Evolutionary conservation across 2,329 filamentous ascomycete species (phyloP).

Genomic region (Aspergillus carbonarius): DNA sequence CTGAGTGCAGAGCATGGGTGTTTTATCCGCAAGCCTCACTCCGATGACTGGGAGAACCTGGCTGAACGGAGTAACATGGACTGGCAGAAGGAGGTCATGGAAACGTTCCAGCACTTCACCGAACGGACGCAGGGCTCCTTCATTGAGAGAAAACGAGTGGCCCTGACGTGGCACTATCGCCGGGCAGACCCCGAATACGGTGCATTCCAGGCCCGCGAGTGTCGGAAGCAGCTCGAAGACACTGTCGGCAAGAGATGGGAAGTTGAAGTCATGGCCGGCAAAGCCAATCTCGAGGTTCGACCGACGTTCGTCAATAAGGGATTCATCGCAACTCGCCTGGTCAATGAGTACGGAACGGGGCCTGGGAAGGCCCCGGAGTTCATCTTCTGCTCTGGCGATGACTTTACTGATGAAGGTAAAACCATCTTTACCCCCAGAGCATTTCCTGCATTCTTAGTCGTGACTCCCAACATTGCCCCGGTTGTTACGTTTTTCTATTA

Average conservation of each 20-base stretch:
- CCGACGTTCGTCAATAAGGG: conserved; percentile 98
- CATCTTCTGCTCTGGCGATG: conserved; percentile 86
- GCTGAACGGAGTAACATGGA: conserved; percentile 85
- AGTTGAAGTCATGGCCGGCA: conserved; percentile 94
- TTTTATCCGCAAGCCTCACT: conserved; percentile 81
- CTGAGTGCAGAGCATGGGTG: conserved; percentile 96
- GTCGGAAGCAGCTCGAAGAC: conserved; percentile 75
- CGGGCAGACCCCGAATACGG: conserved; percentile 85
- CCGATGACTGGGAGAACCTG: conserved; percentile 80
- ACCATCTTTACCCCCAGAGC: neutral
- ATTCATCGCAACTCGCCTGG: conserved; percentile 82
- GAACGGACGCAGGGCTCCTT: conserved; percentile 85
- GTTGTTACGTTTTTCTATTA: neutral
- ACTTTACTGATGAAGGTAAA: conserved; percentile 94
- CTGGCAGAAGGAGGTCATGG: conserved; percentile 84
- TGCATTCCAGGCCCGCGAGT: conserved; percentile 73
- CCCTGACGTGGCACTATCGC: conserved; percentile 96
- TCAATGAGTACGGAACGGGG: conserved; percentile 65
- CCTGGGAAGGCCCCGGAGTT: conserved; percentile 70
- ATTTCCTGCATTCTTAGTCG: neutral
- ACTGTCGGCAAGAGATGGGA: conserved; percentile 78
- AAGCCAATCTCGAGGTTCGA: conserved; percentile 95
- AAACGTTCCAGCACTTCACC: conserved; percentile 84
- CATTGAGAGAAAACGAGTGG: conserved; percentile 90
- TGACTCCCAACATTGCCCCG: neutral